Base-by-base conservation (phyloP, 164 flowering plant genomes). In the Pachysandra terminalis region DNA sequence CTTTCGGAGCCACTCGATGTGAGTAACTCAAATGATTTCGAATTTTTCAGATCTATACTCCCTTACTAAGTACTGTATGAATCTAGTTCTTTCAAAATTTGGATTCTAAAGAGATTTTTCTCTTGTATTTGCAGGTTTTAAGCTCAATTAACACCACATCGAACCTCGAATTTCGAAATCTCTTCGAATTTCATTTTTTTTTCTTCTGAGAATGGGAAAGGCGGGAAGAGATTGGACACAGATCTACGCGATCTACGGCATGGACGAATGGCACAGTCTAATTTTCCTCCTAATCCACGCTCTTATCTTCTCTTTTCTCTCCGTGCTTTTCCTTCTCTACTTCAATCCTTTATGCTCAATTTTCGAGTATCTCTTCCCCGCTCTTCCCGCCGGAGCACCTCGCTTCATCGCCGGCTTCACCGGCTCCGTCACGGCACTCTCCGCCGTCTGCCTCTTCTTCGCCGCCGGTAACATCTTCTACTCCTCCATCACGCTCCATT, bases 201-300 rank as follows among this genome's bases (percentile, higher is more conserved):
- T 25, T 35, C 37, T 17, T 4, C 2, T 24, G 22, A 56, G 61
- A 70, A 88, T 85, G 91, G 91, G 88, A 35, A 86, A 76, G 73
- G 55, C 84, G 10, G 83, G 77, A 21, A 70, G 95, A 74, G 97
- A 91, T 63, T 94, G 97, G 97, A 67, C 79, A 19, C 97, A 91
- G 90, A 85, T 91, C 88, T 94, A 91, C 76, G 82, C 90, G 25
- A 90, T 91, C 74, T 94, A 94, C 80, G 98, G 98, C 60, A 73
- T 94, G 78, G 90, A 85, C 6, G 91, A 90, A 53, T 87, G 89
- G 86, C 96, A 90, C 19, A 90, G 96, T 32, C 77, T 90, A 12
- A 17, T 87, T 4, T 87, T 90, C 69, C 83, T 91, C 45, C 61
- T 87, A 21, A 45, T 79, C 67, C 88, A 90, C 60, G 97, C 96